Percentiles rank a stretch among this genome's conserved stretches.
Evolutionary conservation across 1,139 yeast species (phyloP).

Genomic region (Taphrina confusa): DNA sequence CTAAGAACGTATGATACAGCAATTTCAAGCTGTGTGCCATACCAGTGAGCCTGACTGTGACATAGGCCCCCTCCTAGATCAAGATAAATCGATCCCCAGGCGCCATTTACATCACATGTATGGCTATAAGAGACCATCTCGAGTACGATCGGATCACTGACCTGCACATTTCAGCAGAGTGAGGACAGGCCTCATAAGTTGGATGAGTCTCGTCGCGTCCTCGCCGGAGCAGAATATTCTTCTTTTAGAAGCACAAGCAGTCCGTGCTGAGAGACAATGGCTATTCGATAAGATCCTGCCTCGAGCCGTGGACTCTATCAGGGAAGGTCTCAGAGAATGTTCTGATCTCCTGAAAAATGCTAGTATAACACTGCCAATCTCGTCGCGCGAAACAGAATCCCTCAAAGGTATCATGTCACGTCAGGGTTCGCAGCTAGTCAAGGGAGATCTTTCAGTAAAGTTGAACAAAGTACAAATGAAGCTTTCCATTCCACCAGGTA

Average conservation of each 20-base stretch:
- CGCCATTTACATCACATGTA: too few species aligned
- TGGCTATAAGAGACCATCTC: too few species aligned
- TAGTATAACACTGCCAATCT: slow-evolving; percentile 23
- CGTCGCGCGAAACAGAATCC: slow-evolving; percentile 32
- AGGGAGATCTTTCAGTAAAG: slow-evolving; percentile 27
- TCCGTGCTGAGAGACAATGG: slow-evolving; percentile 27
- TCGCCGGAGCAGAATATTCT: slow-evolving; percentile 2
- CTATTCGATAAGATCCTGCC: slow-evolving; percentile 31
- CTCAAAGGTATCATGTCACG: slow-evolving; percentile 34
- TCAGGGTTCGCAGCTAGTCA: slow-evolving; percentile 26
- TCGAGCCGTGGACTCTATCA: slow-evolving; percentile 3
- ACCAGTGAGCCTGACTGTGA: too few species aligned
- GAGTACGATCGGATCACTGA: too few species aligned
- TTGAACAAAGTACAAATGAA: slow-evolving; percentile 4
- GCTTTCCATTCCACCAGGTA: slow-evolving; percentile 6
- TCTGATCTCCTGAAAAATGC: slow-evolving; percentile 24
- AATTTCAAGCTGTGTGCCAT: too few species aligned
- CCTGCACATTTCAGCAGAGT: too few species aligned
- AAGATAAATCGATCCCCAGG: too few species aligned
- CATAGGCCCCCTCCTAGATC: too few species aligned
- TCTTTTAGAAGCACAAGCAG: slow-evolving; percentile 3
- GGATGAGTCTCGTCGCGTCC: slow-evolving; percentile 2
- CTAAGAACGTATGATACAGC: too few species aligned
- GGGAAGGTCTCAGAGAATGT: slow-evolving; percentile 24
- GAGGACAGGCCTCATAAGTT: too few species aligned